Conservation (phyloP, 225 moss, liverwort and hornwort genomes). For the Polytrichum formosum region DNA sequence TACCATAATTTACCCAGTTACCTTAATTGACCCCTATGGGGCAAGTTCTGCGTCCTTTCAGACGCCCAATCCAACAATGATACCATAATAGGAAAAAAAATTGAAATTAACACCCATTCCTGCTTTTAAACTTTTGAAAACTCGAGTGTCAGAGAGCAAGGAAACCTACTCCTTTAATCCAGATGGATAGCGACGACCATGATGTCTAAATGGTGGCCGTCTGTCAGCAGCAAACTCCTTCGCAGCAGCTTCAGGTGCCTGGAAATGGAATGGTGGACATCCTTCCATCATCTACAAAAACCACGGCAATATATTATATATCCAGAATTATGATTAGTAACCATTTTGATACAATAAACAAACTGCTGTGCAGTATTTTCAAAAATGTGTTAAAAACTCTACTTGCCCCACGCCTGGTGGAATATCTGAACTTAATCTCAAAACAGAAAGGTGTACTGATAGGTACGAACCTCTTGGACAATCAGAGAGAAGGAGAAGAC, state of each 20-base stretch:
- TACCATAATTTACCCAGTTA: not conserved
- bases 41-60: not conserved
- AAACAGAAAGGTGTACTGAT: too few relatives aligned
- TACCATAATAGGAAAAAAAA: not conserved
- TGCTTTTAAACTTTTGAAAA: not conserved
- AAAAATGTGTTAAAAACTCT: too few relatives aligned
- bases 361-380: too few relatives aligned
- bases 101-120: not conserved
- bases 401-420: too few relatives aligned
- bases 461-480: constrained; percentile 56
- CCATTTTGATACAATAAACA: too few relatives aligned
- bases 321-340: too few relatives aligned
- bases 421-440: too few relatives aligned
- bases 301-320: too few relatives aligned
- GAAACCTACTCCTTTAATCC: constrained; percentile 60
- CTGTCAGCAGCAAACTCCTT: constrained; percentile 28
- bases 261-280: constrained; percentile 39
- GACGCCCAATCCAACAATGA: too few relatives aligned
- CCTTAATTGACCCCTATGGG: not conserved
- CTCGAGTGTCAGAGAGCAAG: not conserved
- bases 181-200: constrained; percentile 54
- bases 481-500: constrained; percentile 84
- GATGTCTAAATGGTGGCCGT: constrained; percentile 73
- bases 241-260: constrained; percentile 52
- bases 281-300: constrained; percentile 81